These are phyloP conservation scores for Groenewaldozyma tartarivorans DNA, from an alignment of 805 yeast genomes.

Conservation along the genomic window DNA sequence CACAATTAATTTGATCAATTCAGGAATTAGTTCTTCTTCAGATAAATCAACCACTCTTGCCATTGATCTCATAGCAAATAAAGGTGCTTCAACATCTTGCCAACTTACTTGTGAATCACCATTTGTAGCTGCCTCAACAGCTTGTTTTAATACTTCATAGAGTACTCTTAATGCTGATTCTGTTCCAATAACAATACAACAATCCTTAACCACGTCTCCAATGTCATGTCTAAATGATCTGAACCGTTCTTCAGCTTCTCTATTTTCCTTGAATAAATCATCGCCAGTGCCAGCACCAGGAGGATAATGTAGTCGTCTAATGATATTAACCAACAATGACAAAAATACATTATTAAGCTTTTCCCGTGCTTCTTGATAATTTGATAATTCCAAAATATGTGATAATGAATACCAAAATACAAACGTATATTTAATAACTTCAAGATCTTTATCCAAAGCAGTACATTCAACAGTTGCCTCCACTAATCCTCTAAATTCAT, in stretches of 20 bases:
- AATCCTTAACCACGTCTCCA: slow-evolving; percentile 96
- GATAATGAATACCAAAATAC: slow-evolving; percentile 84
- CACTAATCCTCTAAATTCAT: slow-evolving; percentile 61
- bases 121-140: slow-evolving; percentile 26
- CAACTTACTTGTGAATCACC: slow-evolving; percentile 37
- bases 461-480: slow-evolving; percentile 63
- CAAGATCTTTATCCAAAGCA: slow-evolving; percentile 71
- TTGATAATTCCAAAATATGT: slow-evolving; percentile 54
- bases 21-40: slow-evolving; percentile 63
- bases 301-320: slow-evolving; percentile 71
- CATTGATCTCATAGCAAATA: slow-evolving; percentile 87
- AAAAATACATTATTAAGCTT: slow-evolving; percentile 47
- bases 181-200: slow-evolving; percentile 85
- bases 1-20: slow-evolving; percentile 58
- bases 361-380: slow-evolving; percentile 43
- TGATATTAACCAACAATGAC: slow-evolving; percentile 50
- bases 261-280: slow-evolving; percentile 53
- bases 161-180: slow-evolving; percentile 62
- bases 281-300: slow-evolving; percentile 29
- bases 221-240: slow-evolving; percentile 90
- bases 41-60: slow-evolving; percentile 73
- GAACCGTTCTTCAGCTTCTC: slow-evolving; percentile 84
- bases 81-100: slow-evolving; percentile 86
- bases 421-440: slow-evolving; percentile 81
- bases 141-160: slow-evolving; percentile 43